Evolutionary conservation across 441 rosid species (phyloP), one percentile per base, ranked within the genome.

Genomic region (Euphorbia celastroides): DNA sequence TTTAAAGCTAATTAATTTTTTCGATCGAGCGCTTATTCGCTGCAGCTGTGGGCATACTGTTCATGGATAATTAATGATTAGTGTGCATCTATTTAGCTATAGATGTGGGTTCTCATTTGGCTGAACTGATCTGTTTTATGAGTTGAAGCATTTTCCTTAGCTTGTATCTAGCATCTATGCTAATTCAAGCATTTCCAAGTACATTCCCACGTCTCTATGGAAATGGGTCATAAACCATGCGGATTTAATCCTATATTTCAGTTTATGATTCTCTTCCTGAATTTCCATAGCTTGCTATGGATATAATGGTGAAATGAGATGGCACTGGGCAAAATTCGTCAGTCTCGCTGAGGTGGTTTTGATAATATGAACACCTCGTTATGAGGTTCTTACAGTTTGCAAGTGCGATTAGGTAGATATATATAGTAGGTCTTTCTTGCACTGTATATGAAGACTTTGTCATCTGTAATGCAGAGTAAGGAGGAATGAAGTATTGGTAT

Each of bases 341-440:
- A 60, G 66, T 71, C 42, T 58, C 52, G 57, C 19, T 67, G 70
- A 65, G 70, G 62, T 64, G 57, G 64, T 72, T 30, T 22, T 59
- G 55, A 34, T 34, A 9, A 34, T 34, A 3, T 34, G 4, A 3
- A 3, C 9, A 9, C 38, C 38, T 58, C 51, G 17, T 36, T 16
- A 26, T 12, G 58, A 64, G 56, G 63, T 57, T n/a, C 36, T 54
- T 44, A 20, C 5, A 55, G 66, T 44, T 23, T 57, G 27, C 59
- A 11, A 25, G 65, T 70, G 36, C 59, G 42, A 42, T 5, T 34
- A 7, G 63, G 41, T 61, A 19, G 42, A 66, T 4, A 17, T 38
- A 28, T 14, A 64, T 46, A n/a, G n/a, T 46, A 51, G n/a, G 65
- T 65, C 51, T 36, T 60, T 23, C 25, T 46, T 22, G 17, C 57